Conservation (phyloP, 2,329 filamentous ascomycete genomes). For the Aspergillaceae sp. region DNA sequence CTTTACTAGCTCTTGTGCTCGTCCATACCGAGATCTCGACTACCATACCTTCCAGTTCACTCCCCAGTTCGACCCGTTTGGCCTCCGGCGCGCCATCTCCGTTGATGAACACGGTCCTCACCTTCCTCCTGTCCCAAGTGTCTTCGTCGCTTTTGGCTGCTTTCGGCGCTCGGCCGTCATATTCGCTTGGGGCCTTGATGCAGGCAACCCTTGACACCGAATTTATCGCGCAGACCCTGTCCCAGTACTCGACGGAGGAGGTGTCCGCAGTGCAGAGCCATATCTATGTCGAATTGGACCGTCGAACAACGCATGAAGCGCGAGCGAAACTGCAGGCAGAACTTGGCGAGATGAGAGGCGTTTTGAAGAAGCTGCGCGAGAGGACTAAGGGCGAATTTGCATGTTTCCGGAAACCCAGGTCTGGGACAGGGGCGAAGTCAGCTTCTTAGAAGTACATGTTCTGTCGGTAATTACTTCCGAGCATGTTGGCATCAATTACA, state of each 20-base stretch:
- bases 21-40: constrained; percentile 86
- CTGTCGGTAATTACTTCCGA: background rate
- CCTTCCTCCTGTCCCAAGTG: constrained; percentile 74
- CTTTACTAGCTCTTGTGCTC: constrained; percentile 74
- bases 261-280: constrained; percentile 75
- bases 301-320: constrained; percentile 79
- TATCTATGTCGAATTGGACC: constrained; percentile 86
- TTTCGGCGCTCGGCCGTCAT: constrained; percentile 60
- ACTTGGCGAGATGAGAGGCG: constrained; percentile 77
- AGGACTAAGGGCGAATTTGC: constrained; percentile 77
- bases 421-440: constrained; percentile 16
- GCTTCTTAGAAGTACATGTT: background rate
- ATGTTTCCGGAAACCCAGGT: constrained; percentile 64
- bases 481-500: too few relatives aligned
- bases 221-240: constrained; percentile 89
- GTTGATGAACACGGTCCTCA: constrained; percentile 72
- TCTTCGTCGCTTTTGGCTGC: constrained; percentile 72
- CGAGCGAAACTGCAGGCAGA: constrained; percentile 73
- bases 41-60: constrained; percentile 61
- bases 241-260: constrained; percentile 76
- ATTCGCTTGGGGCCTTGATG: constrained; percentile 75
- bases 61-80: constrained; percentile 62
- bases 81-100: constrained; percentile 55
- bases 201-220: constrained; percentile 96
- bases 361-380: constrained; percentile 76